These are phyloP conservation scores for Beauveria caledonica DNA, from an alignment of 2,329 filamentous ascomycete genomes.

Conservation along the genomic window DNA sequence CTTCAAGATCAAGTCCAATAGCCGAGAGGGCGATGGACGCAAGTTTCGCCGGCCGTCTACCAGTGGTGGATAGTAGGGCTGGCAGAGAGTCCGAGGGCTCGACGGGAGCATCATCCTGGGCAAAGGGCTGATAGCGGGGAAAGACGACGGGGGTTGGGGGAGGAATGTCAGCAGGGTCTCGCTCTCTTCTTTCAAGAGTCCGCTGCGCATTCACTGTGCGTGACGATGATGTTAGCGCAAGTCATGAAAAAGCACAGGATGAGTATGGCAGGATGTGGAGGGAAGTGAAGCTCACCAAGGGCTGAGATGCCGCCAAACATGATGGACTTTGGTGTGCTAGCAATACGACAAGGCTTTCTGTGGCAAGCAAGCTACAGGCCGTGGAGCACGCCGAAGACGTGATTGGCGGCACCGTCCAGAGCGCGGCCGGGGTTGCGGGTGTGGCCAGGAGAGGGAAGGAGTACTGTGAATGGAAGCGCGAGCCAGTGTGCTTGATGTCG, in stretches of 20 bases:
- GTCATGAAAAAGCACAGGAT: not conserved
- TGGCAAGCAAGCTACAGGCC: not conserved
- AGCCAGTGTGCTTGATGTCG: not conserved
- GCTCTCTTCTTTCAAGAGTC: conserved; percentile 24
- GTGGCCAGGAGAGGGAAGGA: too few species aligned
- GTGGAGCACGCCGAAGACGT: not conserved
- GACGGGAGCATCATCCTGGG: conserved; percentile 22
- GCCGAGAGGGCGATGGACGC: conserved; percentile 45
- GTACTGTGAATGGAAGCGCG: not conserved
- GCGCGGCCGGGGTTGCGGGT: not conserved
- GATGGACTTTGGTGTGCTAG: not conserved
- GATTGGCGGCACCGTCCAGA: not conserved
- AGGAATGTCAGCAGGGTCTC: conserved; percentile 45
- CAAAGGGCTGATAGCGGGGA: conserved; percentile 36
- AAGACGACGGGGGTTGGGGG: conserved; percentile 47
- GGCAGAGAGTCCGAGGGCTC: conserved; percentile 33
- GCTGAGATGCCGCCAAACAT: conserved; percentile 5
- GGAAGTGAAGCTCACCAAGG: not conserved
- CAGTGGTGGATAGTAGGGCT: conserved; percentile 43
- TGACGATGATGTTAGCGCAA: not conserved
- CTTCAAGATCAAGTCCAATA: conserved; percentile 47
- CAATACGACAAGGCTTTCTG: not conserved
- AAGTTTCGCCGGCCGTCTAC: conserved; percentile 34
- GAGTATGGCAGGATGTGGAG: not conserved
- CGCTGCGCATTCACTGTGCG: not conserved